Evolutionary conservation across 2,329 filamentous ascomycete species (phyloP).

Genomic region (Botrytis tulipae): DNA sequence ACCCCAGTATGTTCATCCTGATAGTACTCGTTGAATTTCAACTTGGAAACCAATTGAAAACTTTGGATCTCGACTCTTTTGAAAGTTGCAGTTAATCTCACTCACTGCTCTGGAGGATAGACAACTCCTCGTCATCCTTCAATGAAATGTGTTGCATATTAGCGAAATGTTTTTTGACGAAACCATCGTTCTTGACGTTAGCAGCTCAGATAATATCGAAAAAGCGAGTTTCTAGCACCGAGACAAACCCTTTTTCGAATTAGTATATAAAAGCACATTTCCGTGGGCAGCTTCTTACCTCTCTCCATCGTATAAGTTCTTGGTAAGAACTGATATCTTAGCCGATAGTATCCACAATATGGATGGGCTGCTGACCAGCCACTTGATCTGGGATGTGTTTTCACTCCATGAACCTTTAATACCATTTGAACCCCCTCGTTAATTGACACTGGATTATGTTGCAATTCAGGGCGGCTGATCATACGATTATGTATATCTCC

Average conservation of each 20-base stretch:
- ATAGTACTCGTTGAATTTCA: neutral
- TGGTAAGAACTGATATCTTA: constrained; percentile 35
- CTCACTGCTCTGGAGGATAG: constrained; percentile 38
- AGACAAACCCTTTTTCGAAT: constrained; percentile 28
- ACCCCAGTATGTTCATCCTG: accelerated
- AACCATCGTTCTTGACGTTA: constrained; percentile 35
- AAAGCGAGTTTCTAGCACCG: constrained; percentile 35
- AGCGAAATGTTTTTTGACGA: constrained; percentile 33
- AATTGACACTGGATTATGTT: no score
- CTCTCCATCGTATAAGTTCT: constrained; percentile 36
- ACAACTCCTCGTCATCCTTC: constrained; percentile 29
- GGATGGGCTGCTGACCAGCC: constrained; percentile 38
- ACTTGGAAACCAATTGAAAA: accelerated
- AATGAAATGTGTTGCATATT: constrained; percentile 32
- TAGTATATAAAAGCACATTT: neutral
- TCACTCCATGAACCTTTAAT: constrained; percentile 28
- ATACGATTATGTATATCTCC: neutral
- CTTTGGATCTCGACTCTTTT: accelerated
- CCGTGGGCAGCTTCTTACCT: constrained; percentile 21
- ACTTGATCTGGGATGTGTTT: constrained; percentile 34
- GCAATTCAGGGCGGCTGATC: neutral
- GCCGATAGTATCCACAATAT: constrained; percentile 26
- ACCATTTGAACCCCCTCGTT: constrained; percentile 32
- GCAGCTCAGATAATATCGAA: constrained; percentile 23
- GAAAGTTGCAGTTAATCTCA: constrained; percentile 39